phyloP scores from a whole-genome alignment of 139 green algal species.

The Klebsormidium nitens region DNA sequence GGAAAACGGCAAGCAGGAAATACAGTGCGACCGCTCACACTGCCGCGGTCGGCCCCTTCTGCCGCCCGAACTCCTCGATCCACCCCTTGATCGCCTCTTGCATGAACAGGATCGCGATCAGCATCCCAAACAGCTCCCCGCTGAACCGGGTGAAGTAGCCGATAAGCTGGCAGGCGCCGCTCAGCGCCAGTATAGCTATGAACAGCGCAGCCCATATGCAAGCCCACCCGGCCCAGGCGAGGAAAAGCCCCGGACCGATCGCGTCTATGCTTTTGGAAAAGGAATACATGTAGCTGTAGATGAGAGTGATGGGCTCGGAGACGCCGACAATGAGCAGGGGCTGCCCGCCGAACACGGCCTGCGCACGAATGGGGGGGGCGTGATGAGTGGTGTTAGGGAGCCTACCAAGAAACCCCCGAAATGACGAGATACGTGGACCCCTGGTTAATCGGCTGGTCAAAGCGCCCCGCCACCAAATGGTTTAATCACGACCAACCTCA shows the following conservation, averaged over 20 bases:
- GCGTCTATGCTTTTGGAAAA: slow-evolving; percentile 43
- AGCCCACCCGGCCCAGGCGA: slow-evolving; percentile 65
- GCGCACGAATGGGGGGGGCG: not conserved
- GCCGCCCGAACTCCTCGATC: slow-evolving; percentile 27
- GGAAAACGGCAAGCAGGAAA: not conserved
- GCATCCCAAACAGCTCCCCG: slow-evolving; percentile 78
- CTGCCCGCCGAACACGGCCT: slow-evolving; percentile 72
- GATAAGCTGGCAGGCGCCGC: slow-evolving; percentile 49
- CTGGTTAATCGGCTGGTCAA: too few relatives aligned
- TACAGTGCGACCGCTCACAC: not conserved
- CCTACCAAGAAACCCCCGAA: too few relatives aligned
- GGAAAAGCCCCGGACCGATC: slow-evolving; percentile 44
- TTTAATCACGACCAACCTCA: too few relatives aligned
- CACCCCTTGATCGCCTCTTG: slow-evolving; percentile 70
- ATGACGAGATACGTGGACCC: too few relatives aligned
- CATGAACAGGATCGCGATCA: slow-evolving; percentile 87
- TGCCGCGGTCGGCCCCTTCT: not conserved
- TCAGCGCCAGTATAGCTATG: slow-evolving; percentile 51
- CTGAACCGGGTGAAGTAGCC: slow-evolving; percentile 69
- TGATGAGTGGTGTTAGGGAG: not conserved
- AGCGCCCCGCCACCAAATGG: too few relatives aligned
- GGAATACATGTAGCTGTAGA: slow-evolving; percentile 69
- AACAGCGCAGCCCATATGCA: slow-evolving; percentile 68
- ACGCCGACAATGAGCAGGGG: slow-evolving; percentile 89
- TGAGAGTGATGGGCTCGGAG: slow-evolving; percentile 79